Base-by-base conservation (phyloP, 768 basidiomycete genomes). In the Leucosporidium creatinivorum region DNA sequence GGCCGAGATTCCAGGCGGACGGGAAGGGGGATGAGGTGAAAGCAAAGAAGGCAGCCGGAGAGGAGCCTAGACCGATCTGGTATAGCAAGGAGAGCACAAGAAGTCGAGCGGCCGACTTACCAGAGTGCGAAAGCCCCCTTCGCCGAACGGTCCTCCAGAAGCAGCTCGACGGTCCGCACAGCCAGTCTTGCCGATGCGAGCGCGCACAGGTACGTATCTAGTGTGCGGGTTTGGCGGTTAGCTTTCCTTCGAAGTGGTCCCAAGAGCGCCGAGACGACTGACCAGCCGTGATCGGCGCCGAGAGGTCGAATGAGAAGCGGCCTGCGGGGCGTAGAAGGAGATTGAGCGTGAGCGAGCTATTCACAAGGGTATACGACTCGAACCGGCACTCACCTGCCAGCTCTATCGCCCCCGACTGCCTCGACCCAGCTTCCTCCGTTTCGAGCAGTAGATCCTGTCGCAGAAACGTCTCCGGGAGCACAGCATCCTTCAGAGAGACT, bases 381-480 rank as follows among this genome's bases (percentile, higher is more conserved):
- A 5, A 5, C 19, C 3, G 18, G 30, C 1, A 15, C 60, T 51
- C n/a, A 50, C 60, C 60, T 21, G 75, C 74, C 72, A 70, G 73
- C 6, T 75, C 75, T 33, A 76, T 72, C 4, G 74, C 48, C 8
- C 48, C 72, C 26, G 68, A 60, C 2, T 39, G 28, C 13, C 56
- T 56, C 4, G 58, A 59, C 39, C 39, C 10, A 44, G 60, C 52
- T 19, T 25, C 36, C 4, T 49, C 52, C 4, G 54, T 25, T 7
- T 59, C 66, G 47, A 62, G 62, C 15, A 73, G 64, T 7, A 77
- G 63, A 58, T 71, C 71, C 1, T 33, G 62, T n/a, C 77, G 77
- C 7, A 74, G 65, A 47, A 79, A 79, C 9, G 75, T 72, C 26
- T 79, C 77, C 1, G 79, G 79, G 7, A 79, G 55, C 15, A 79